These are phyloP conservation scores for Leccinum arenicola DNA, from an alignment of 768 basidiomycete species.

Conservation along the genomic window DNA sequence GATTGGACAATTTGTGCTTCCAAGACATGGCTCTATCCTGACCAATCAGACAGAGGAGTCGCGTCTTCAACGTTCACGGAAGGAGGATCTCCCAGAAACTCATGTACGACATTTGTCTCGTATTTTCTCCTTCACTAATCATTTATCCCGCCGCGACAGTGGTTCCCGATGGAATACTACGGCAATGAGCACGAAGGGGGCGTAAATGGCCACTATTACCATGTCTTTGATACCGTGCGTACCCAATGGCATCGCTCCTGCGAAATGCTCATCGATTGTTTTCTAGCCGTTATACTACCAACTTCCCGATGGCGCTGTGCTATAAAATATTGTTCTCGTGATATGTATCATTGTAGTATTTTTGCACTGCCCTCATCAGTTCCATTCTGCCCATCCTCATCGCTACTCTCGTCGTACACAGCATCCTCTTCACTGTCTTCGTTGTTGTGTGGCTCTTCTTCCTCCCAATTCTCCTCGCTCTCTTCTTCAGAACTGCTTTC, in stretches of 20 bases:
- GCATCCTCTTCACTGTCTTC: slow-evolving; percentile 32
- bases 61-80: slow-evolving; percentile 63
- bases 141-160: slow-evolving; percentile 38
- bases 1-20: slow-evolving; percentile 81
- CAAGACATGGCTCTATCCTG: slow-evolving; percentile 50
- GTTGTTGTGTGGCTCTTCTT: slow-evolving; percentile 24
- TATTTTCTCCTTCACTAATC: background rate
- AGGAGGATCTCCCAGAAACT: slow-evolving; percentile 61
- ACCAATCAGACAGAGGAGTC: slow-evolving; percentile 59
- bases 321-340: slow-evolving; percentile 25
- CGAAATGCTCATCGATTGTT: background rate
- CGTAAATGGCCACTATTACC: slow-evolving; percentile 70
- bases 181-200: slow-evolving; percentile 52
- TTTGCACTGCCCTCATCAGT: slow-evolving; percentile 15
- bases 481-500: slow-evolving; percentile 28
- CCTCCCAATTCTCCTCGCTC: slow-evolving; percentile 33
- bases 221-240: slow-evolving; percentile 71
- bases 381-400: slow-evolving; percentile 18
- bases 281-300: slow-evolving; percentile 52
- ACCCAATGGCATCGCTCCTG: background rate
- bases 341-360: slow-evolving; percentile 11
- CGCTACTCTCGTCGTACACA: slow-evolving; percentile 16
- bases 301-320: slow-evolving; percentile 42
- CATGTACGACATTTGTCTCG: slow-evolving; percentile 45
- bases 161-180: slow-evolving; percentile 76